A percentile compares a stretch with the other conserved stretches of the same genome.
Evolutionary conservation across 148 eudicot species (phyloP).

Genomic region (Salicornia ramosissima): DNA sequence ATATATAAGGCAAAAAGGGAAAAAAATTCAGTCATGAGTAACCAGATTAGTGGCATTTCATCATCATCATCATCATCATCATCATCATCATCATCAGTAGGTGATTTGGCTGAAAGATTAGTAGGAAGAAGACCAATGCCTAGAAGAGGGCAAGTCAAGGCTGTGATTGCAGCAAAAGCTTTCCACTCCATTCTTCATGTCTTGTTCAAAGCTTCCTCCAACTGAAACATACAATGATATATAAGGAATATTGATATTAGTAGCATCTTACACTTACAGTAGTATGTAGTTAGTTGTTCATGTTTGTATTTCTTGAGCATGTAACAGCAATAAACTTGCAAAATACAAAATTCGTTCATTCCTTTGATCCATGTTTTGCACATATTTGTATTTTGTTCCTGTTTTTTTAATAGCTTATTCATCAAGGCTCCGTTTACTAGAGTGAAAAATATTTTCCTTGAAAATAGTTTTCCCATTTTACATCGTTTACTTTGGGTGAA

Average conservation of each 20-base stretch:
- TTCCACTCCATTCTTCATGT: constrained; percentile 24
- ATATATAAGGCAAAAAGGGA: too few species aligned
- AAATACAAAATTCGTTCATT: neutral
- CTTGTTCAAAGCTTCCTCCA: constrained; percentile 12
- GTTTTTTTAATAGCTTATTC: too few species aligned
- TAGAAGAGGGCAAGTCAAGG: constrained; percentile 35
- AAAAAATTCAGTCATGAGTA: neutral
- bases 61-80: too few species aligned
- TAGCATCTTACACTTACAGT: neutral
- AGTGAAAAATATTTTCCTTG: too few species aligned
- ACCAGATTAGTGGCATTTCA: constrained; percentile 9
- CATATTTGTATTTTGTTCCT: neutral
- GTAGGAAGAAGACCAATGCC: constrained; percentile 13
- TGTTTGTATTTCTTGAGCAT: neutral
- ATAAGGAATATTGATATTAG: neutral
- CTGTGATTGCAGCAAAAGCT: constrained; percentile 33
- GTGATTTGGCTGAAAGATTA: neutral
- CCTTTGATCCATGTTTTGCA: neutral
- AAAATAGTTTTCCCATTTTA: too few species aligned
- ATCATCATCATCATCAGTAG: too few species aligned
- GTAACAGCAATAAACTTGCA: neutral
- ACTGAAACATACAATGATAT: neutral
- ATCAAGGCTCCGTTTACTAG: too few species aligned
- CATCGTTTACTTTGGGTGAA: too few species aligned
- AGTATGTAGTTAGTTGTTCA: neutral